Percentiles rank a stretch among this genome's conserved stretches.
Conservation (phyloP, 768 basidiomycete genomes). For the Russula abietina region DNA sequence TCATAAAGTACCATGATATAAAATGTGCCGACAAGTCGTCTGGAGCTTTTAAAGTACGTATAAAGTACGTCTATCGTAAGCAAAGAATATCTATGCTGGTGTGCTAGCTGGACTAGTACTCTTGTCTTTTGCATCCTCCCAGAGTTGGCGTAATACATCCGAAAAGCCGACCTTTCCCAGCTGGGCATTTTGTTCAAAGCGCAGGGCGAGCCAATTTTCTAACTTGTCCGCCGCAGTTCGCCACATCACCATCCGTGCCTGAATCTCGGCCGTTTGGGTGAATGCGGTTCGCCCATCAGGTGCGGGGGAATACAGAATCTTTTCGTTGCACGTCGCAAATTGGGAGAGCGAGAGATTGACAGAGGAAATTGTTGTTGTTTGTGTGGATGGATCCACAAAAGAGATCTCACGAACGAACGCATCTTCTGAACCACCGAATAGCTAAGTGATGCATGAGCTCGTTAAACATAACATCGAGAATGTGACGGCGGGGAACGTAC, state of each 20-base stretch:
- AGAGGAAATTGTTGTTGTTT: slow-evolving; percentile 79
- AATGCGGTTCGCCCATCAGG: slow-evolving; percentile 62
- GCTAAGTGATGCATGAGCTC: slow-evolving; percentile 36
- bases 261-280: slow-evolving; percentile 86
- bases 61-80: slow-evolving; percentile 25
- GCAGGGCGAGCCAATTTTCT: slow-evolving; percentile 79
- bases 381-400: slow-evolving; percentile 79
- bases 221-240: slow-evolving; percentile 74
- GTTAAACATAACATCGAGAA: slow-evolving; percentile 1
- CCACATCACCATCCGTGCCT: slow-evolving; percentile 77
- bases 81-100: slow-evolving; percentile 25
- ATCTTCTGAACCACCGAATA: slow-evolving; percentile 90
- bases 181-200: slow-evolving; percentile 90
- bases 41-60: slow-evolving; percentile 28
- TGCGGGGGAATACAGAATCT: slow-evolving; percentile 79
- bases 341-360: slow-evolving; percentile 94
- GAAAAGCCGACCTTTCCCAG: slow-evolving; percentile 86
- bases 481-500: slow-evolving; percentile 39
- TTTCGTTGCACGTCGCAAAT: slow-evolving; percentile 88
- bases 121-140: slow-evolving; percentile 61
- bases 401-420: slow-evolving; percentile 94
- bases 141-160: slow-evolving; percentile 73
- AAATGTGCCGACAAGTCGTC: slow-evolving; percentile 14
- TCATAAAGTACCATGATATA: slow-evolving; percentile 27
- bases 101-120: slow-evolving; percentile 35